Evolutionary conservation across 1,139 yeast genomes (phyloP).

Genomic region (Dujonia santamariae): DNA sequence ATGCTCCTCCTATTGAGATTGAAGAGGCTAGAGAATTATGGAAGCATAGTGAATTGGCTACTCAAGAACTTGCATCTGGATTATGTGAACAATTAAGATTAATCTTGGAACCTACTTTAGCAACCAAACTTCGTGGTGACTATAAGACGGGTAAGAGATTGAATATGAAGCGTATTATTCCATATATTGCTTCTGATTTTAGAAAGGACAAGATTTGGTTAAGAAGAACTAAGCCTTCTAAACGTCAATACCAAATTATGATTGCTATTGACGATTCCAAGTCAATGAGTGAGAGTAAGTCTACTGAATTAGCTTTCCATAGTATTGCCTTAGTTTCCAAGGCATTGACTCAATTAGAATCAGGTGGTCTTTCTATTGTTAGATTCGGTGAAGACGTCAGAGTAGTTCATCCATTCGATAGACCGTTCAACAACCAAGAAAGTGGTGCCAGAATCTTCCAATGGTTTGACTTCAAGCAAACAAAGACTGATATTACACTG

Average conservation of each 20-base stretch:
- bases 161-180: constrained; percentile 96
- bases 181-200: constrained; percentile 96
- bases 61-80: constrained; percentile 83
- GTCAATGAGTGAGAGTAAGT: constrained; percentile 92
- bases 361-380: constrained; percentile 89
- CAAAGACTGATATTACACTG: constrained; percentile 76
- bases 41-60: constrained; percentile 77
- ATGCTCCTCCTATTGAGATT: constrained; percentile 46
- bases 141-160: constrained; percentile 95
- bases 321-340: constrained; percentile 92
- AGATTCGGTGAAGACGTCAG: constrained; percentile 84
- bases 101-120: constrained; percentile 91
- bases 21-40: constrained; percentile 77
- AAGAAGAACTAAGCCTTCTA: constrained; percentile 95
- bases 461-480: constrained; percentile 89
- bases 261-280: constrained; percentile 96
- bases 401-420: constrained; percentile 87
- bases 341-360: constrained; percentile 89
- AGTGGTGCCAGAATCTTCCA: constrained; percentile 83
- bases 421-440: constrained; percentile 72
- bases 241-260: constrained; percentile 96
- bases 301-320: constrained; percentile 89
- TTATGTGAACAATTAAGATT: constrained; percentile 90
- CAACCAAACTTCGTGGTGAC: constrained; percentile 92
- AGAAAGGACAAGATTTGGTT: constrained; percentile 98